Conservation (phyloP, 2,329 filamentous ascomycete species). For the Stemphylium lycopersici region DNA sequence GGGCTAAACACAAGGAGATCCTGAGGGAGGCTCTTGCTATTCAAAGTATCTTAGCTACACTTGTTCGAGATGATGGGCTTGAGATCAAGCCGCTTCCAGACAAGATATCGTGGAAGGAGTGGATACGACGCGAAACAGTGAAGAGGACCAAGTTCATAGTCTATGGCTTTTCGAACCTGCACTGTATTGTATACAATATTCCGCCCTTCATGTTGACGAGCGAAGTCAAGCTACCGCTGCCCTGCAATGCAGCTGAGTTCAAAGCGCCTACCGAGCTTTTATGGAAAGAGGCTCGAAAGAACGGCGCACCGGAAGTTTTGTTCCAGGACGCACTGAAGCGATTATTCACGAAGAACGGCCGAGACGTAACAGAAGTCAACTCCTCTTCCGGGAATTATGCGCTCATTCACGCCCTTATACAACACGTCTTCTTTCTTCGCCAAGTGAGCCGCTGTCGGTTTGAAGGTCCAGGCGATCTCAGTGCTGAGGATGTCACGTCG, state of each 20-base stretch:
- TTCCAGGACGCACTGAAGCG: constrained; percentile 44
- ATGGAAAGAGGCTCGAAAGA: constrained; percentile 53
- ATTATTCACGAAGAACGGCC: constrained; percentile 42
- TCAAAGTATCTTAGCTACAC: constrained; percentile 61
- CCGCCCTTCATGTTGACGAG: constrained; percentile 63
- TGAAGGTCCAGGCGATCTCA: constrained; percentile 40
- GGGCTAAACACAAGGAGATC: constrained; percentile 64
- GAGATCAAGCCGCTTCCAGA: constrained; percentile 61
- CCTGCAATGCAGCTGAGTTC: constrained; percentile 62
- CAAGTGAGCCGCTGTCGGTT: constrained; percentile 52
- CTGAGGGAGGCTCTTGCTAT: constrained; percentile 63
- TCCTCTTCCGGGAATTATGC: constrained; percentile 67
- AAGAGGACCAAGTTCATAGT: constrained; percentile 63
- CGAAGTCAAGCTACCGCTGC: constrained; percentile 61
- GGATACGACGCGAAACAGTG: constrained; percentile 60
- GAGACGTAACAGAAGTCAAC: constrained; percentile 40
- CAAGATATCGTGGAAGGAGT: constrained; percentile 61
- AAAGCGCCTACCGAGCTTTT: constrained; percentile 58
- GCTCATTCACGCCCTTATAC: constrained; percentile 72
- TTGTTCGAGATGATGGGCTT: constrained; percentile 62
- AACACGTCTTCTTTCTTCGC: constrained; percentile 73
- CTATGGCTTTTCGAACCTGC: constrained; percentile 65
- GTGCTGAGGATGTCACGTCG: constrained; percentile 49
- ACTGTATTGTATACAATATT: constrained; percentile 67
- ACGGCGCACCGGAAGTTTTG: constrained; percentile 27